Base-by-base conservation (phyloP, 129 eudicot genomes). In the Ambrosia trifida region DNA sequence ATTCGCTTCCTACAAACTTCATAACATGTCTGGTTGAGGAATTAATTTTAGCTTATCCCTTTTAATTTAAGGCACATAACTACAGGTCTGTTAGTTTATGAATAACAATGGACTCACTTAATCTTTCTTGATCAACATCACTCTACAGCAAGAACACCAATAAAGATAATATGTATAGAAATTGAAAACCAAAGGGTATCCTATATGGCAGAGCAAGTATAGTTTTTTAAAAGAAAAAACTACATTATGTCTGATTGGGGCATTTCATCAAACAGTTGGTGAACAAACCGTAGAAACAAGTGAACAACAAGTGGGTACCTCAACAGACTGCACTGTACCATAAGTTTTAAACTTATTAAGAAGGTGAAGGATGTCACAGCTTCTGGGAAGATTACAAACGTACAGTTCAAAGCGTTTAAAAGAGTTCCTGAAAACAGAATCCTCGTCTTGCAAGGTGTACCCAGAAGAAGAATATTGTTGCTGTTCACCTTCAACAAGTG, bases 291-390 rank as follows among this genome's bases (percentile, higher is more conserved):
- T 46, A 44, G 30, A 17, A 49, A 9, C 4, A 17, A 33, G 45
- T 8, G 69, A 16, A 4, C 3, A 17, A 20, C 36, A 12, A 78
- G 11, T 0, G 5, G 16, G 35, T 67, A 80, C 87, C 85, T 83
- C 80, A 72, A 83, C 88, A 5, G 88, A 76, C 54, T 80, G 84
- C 50, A 83, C 85, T 11, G 85, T 80, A 32, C 82, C 88, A 74
- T 59, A 83, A 14, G 75, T 28, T 67, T 54, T 11, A 52, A 83
- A 83, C 74, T 80, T 53, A 10, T 69, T 58, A 0, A 52, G 74
- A 9, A 83, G 82, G 59, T 83, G 56, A 0, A 80, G 12, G 47
- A 83, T 83, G 17, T 68, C 82, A 43, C 64, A 63, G 67, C 64
- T 78, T 40, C 82, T 80, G 24, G 85, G 85, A 43, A 83, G 85